Percentiles rank a stretch among this genome's conserved stretches.
phyloP scores from a whole-genome alignment of 139 green algal genomes.

The Spirogloea muscicola region DNA sequence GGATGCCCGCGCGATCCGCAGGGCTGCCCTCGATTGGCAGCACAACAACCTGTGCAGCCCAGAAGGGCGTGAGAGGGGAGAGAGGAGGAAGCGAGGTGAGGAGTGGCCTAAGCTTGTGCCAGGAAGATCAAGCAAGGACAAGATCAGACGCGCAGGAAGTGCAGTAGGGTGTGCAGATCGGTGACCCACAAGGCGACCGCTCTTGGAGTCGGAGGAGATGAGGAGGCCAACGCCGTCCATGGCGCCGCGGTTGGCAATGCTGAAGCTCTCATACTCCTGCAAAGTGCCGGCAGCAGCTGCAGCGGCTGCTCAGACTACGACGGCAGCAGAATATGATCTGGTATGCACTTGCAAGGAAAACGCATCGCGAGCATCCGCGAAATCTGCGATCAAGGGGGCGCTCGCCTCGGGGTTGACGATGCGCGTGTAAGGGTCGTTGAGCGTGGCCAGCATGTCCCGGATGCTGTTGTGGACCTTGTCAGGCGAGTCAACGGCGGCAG shows the following conservation, averaged over 20 bases:
- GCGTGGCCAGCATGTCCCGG: constrained; percentile 68
- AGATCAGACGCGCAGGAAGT: not conserved
- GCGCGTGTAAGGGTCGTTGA: constrained; percentile 90
- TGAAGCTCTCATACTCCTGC: constrained; percentile 76
- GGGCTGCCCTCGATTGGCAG: constrained; percentile 79
- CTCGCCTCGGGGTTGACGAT: constrained; percentile 63
- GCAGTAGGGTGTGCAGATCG: not conserved
- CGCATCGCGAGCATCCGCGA: no score
- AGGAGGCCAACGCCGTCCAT: constrained; percentile 91
- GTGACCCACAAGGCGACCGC: constrained; percentile 55
- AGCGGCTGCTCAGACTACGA: no score
- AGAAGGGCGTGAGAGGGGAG: not conserved
- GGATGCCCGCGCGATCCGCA: constrained; percentile 76
- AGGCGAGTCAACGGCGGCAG: not conserved
- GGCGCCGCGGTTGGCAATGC: constrained; percentile 74
- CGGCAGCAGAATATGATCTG: no score
- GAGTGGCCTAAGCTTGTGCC: not conserved
- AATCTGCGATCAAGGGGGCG: no score
- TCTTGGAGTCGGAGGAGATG: constrained; percentile 69
- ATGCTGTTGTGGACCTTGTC: constrained; percentile 30
- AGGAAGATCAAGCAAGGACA: not conserved
- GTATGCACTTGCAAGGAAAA: no score
- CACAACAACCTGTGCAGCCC: constrained; percentile 57
- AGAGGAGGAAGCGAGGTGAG: not conserved
- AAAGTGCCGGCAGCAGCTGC: no score